Conservation (phyloP, 192 early-diverging fungal genomes). For the Gaertneriomyces semiglobifer region DNA sequence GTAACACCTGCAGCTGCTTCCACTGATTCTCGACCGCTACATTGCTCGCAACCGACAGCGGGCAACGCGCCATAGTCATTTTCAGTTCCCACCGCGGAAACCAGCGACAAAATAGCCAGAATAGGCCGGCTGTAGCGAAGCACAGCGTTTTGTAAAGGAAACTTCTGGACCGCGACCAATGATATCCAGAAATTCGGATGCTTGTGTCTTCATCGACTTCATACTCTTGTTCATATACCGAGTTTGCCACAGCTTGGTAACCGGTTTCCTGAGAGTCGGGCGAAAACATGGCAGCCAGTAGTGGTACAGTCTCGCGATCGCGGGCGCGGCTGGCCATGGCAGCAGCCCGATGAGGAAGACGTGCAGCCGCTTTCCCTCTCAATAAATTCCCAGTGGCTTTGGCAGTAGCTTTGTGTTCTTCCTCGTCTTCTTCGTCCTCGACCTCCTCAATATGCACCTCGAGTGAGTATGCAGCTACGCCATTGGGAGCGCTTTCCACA, state of each 20-base stretch:
- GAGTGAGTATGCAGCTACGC: neutral
- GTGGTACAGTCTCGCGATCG: neutral
- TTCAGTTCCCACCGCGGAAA: conserved; percentile 69
- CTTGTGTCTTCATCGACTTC: conserved; percentile 48
- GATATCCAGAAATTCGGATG: conserved; percentile 64
- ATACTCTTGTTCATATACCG: conserved; percentile 38
- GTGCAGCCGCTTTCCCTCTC: conserved; percentile 21
- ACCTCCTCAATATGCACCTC: conserved; percentile 7
- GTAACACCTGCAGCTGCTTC: conserved; percentile 35
- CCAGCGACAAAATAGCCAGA: conserved; percentile 83
- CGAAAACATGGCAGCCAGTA: neutral
- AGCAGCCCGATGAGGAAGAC: conserved; percentile 27
- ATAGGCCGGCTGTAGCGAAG: conserved; percentile 63
- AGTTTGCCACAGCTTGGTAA: neutral
- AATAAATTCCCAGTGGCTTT: conserved; percentile 7
- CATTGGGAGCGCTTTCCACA: neutral
- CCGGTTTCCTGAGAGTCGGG: neutral
- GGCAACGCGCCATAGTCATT: conserved; percentile 60
- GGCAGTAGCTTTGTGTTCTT: neutral
- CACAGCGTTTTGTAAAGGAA: conserved; percentile 66
- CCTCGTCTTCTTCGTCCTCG: conserved; percentile 30
- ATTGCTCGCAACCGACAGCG: conserved; percentile 72
- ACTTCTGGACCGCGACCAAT: conserved; percentile 41
- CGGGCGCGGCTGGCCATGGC: conserved; percentile 20
- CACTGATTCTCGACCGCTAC: conserved; percentile 55